These are phyloP conservation scores for Auricularia sp. DNA, from an alignment of 768 basidiomycete genomes.

Conservation along the genomic window DNA sequence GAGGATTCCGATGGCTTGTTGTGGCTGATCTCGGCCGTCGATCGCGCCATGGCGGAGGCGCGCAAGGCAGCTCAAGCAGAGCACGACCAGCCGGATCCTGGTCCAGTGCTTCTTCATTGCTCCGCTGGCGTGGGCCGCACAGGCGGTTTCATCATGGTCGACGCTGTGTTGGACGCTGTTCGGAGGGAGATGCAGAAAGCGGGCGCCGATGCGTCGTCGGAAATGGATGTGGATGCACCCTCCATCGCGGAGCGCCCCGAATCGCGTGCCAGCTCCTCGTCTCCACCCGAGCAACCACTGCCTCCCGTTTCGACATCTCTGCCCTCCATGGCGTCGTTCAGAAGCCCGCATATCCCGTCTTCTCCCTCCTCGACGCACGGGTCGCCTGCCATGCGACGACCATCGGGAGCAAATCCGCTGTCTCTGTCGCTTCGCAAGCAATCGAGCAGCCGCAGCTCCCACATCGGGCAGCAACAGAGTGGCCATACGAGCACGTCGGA, in stretches of 20 bases:
- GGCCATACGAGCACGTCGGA: too few species aligned
- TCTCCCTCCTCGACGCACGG: too few species aligned
- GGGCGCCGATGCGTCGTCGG: conserved; percentile 3
- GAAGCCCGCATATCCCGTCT: too few species aligned
- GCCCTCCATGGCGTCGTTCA: too few species aligned
- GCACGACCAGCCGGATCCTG: conserved; percentile 8
- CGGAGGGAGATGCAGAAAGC: conserved; percentile 39
- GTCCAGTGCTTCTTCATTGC: conserved; percentile 73
- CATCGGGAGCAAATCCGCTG: too few species aligned
- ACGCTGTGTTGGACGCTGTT: conserved; percentile 72
- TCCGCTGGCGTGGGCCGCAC: conserved; percentile 94
- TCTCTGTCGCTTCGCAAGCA: too few species aligned
- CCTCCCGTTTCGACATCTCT: too few species aligned
- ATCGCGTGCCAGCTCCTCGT: not conserved
- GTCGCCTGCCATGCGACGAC: too few species aligned
- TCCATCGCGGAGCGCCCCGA: not conserved
- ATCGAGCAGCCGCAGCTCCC: too few species aligned
- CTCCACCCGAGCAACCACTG: conserved; percentile 11
- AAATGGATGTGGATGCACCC: not conserved
- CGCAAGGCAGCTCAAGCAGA: conserved; percentile 32
- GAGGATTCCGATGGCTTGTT: conserved; percentile 69
- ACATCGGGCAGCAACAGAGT: too few species aligned
- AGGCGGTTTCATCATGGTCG: conserved; percentile 85
- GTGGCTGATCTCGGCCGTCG: conserved; percentile 64
- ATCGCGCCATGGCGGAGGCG: conserved; percentile 33